These are phyloP conservation scores for Bruguiera gymnorhiza DNA, from an alignment of 345 rosid genomes.

Conservation along the genomic window DNA sequence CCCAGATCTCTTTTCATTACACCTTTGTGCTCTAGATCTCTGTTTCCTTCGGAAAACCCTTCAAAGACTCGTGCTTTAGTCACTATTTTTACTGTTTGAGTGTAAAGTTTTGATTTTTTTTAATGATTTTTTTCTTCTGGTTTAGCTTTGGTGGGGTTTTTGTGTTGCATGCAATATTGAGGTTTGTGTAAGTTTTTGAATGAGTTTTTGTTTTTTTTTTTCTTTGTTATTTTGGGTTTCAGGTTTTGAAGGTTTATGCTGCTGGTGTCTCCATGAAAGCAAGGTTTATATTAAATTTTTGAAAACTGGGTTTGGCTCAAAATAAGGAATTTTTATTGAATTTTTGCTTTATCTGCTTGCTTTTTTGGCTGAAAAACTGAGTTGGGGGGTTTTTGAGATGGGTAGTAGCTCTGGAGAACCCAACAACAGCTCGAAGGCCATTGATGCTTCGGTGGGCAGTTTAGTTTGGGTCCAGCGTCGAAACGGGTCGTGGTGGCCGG, in stretches of 20 bases:
- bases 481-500: slow-evolving; percentile 99
- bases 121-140: neutral
- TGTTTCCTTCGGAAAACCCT: slow-evolving; percentile 11
- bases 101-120: neutral
- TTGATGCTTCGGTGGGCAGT: slow-evolving; percentile 82
- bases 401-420: slow-evolving; percentile 67
- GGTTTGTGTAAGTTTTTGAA: slow-evolving; percentile 5
- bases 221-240: slow-evolving; percentile 9
- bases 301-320: slow-evolving; percentile 17
- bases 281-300: slow-evolving; percentile 23
- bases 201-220: slow-evolving; percentile 9
- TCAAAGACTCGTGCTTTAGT: slow-evolving; percentile 9
- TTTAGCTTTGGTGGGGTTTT: neutral
- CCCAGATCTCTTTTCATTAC: slow-evolving; percentile 5
- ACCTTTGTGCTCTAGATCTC: neutral
- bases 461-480: slow-evolving; percentile 98
- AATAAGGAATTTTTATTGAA: slow-evolving; percentile 19
- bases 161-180: slow-evolving; percentile 30
- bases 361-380: slow-evolving; percentile 15
- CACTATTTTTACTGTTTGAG: neutral
- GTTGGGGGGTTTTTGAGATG: slow-evolving; percentile 44
- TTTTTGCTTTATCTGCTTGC: slow-evolving; percentile 9
- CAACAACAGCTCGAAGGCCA: slow-evolving; percentile 37
- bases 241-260: slow-evolving; percentile 23
- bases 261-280: slow-evolving; percentile 28